Evolutionary conservation across 2,329 filamentous ascomycete species (phyloP).

Genomic region (Fusarium praegraminearum): DNA sequence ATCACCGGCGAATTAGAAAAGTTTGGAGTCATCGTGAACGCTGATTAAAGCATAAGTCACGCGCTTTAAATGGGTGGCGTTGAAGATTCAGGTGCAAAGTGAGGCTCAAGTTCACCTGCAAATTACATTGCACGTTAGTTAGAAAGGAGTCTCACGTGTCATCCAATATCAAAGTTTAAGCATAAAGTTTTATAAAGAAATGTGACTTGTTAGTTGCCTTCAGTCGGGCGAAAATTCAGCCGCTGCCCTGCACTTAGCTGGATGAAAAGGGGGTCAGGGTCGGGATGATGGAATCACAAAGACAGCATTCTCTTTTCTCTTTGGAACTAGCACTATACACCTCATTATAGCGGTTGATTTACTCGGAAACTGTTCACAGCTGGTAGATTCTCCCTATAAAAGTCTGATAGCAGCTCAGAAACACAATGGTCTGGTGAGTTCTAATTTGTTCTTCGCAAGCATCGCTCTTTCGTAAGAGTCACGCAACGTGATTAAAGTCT

Average conservation of each 20-base stretch:
- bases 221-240: conserved; percentile 39
- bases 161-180: neutral
- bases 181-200: neutral
- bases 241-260: neutral
- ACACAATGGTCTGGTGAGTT: neutral
- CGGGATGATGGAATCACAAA: neutral
- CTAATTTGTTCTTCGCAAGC: neutral
- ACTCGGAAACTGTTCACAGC: neutral
- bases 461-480: neutral
- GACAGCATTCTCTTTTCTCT: neutral
- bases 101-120: neutral
- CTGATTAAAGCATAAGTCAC: neutral
- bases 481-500: neutral
- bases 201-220: conserved; percentile 17
- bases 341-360: neutral
- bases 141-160: neutral
- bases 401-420: neutral
- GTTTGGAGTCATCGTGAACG: neutral
- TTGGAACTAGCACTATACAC: neutral
- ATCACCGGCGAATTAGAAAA: neutral
- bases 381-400: neutral
- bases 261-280: neutral
- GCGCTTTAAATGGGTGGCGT: neutral
- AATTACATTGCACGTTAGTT: neutral
- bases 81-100: neutral